Evolutionary conservation across 148 eudicot species (phyloP).

Genomic region (Camellia granthamiana): DNA sequence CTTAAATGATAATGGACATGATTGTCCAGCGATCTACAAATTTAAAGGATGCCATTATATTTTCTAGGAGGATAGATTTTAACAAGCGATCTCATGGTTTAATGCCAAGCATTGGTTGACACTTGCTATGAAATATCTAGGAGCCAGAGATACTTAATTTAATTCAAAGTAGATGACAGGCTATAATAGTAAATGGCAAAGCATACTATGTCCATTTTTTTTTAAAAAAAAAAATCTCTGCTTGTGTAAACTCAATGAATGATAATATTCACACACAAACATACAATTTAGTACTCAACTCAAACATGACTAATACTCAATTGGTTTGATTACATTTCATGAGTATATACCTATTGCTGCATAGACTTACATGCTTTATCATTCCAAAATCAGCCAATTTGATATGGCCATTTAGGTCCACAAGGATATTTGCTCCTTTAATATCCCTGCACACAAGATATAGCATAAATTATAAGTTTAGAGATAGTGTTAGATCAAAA

Average conservation of each 20-base stretch:
- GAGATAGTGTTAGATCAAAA: not conserved
- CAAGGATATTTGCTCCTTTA: conserved; percentile 97
- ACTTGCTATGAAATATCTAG: too few species aligned
- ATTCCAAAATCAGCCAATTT: conserved; percentile 98
- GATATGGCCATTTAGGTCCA: conserved; percentile 87
- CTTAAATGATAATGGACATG: conserved; percentile 55
- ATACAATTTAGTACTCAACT: conserved; percentile 1
- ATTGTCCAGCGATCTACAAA: conserved; percentile 51
- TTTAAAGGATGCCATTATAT: not conserved
- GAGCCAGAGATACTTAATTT: too few species aligned
- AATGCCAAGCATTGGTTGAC: too few species aligned
- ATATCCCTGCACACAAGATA: conserved; percentile 63
- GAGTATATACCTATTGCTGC: not conserved
- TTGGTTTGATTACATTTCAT: not conserved
- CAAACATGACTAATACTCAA: not conserved
- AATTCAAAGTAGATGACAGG: too few species aligned
- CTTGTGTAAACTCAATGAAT: not conserved
- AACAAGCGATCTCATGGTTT: not conserved
- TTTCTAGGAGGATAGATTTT: not conserved
- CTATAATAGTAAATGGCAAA: not conserved
- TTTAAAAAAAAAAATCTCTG: not conserved
- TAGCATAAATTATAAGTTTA: conserved; percentile 15
- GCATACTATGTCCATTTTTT: not conserved
- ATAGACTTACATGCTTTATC: conserved; percentile 92
- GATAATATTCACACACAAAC: not conserved